A percentile compares a stretch with the other conserved stretches of the same genome.
These are phyloP conservation scores for Brassica juncea DNA, from an alignment of 345 rosid species.

Conservation along the genomic window DNA sequence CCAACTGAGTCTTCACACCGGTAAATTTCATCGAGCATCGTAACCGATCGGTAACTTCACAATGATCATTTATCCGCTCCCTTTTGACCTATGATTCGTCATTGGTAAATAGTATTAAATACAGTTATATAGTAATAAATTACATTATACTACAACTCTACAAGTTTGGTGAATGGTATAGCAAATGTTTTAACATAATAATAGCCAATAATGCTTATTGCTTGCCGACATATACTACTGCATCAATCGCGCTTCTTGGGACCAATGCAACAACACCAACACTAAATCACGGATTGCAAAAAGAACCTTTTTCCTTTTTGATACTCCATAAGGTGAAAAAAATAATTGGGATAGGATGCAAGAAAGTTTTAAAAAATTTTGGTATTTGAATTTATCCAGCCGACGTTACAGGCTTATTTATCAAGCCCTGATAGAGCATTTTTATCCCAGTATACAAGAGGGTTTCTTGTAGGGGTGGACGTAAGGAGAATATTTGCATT, in stretches of 20 bases:
- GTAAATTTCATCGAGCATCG: no score
- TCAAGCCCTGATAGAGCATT: no score
- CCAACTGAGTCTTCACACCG: background rate
- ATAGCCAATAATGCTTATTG: slow-evolving; percentile 26
- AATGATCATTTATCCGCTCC: background rate
- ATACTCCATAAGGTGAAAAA: background rate
- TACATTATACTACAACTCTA: background rate
- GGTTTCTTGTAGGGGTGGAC: no score
- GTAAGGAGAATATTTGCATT: no score
- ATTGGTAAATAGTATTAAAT: background rate
- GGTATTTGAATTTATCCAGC: background rate
- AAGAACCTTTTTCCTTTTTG: slow-evolving; percentile 1
- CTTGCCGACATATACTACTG: slow-evolving; percentile 37
- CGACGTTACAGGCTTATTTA: background rate
- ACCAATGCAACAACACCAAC: slow-evolving; percentile 29
- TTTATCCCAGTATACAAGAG: no score
- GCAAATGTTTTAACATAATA: slow-evolving; percentile 21
- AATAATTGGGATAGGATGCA: background rate
- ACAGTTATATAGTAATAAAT: background rate
- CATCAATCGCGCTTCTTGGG: slow-evolving; percentile 32
- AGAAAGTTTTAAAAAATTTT: background rate
- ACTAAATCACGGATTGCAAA: slow-evolving; percentile 16
- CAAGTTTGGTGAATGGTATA: slow-evolving; percentile 4
- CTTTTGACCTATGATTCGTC: background rate
- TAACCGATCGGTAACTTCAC: background rate